Evolutionary conservation across 768 basidiomycete genomes (phyloP), one percentile per base, ranked within the genome.

Genomic region (Mycena vitilis): DNA sequence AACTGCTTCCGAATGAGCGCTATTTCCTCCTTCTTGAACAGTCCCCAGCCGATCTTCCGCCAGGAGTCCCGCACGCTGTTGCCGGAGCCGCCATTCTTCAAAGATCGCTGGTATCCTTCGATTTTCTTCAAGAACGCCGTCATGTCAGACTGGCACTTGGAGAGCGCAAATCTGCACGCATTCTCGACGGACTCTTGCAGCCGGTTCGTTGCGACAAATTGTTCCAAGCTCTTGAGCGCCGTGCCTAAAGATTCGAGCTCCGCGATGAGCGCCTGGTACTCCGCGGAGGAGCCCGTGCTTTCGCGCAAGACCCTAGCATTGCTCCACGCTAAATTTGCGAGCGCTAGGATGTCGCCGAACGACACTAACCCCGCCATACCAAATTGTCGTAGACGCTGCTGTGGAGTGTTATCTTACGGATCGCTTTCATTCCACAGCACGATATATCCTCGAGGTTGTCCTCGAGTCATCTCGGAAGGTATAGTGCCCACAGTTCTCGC

Each of bases 11-110:
- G 55, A 20, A 63, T 40, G 3, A 34, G 23, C 18, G 12, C 22
- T 36, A 63, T 54, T 12, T 63, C 42, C 25, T 63, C 61, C 42
- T 54, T 63, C 51, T 45, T 18, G n/a, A 63, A 42, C 10, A 63
- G 30, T 30, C 30, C 30, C 30, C 30, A 45, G 44, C 40, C 52
- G n/a, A 63, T 45, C 52, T 63, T 63, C 34, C 52, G 61, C 61
- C 52, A 63, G 42, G 51, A 54, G 53, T 55, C 61, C 30, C 51
- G 51, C 52, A 44, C 30, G 52, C 22, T 16, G 20, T 54, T 62
- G 16, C 30, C 30, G 30, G 30, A 30, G 30, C 30, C 30, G 30
- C 30, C 30, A 3, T 30, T 62, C 51, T 62, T 52, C 60, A 62
- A n/a, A 8, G 36, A 40, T 13, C 15, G 38, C 20, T 62, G 37